Evolutionary conservation across 768 basidiomycete genomes (phyloP).

Genomic region (Suillus occidentalis): DNA sequence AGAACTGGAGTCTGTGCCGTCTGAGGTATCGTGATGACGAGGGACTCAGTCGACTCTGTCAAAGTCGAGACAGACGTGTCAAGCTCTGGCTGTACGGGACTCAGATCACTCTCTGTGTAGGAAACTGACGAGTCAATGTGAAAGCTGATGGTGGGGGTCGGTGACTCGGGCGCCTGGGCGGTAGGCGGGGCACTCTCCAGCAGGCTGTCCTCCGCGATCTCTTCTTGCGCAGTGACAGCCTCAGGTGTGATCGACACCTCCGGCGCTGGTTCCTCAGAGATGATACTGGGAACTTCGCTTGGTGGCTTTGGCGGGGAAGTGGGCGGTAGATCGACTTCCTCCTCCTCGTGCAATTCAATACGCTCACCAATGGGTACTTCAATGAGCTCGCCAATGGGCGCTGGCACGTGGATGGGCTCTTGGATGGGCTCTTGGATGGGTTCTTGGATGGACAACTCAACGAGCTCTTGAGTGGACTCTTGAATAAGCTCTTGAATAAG

Average conservation of each 20-base stretch:
- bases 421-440: not conserved
- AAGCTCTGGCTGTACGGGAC: constrained; percentile 19
- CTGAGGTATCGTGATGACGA: constrained; percentile 24
- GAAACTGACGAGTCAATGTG: not conserved
- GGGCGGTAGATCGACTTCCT: constrained; percentile 15
- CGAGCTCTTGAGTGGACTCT: not conserved
- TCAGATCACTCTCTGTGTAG: constrained; percentile 1
- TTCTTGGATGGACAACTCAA: no score
- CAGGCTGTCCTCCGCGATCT: constrained; percentile 2
- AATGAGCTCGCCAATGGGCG: no score
- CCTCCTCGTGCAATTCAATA: not conserved
- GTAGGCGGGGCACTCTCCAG: not conserved
- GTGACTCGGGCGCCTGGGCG: not conserved
- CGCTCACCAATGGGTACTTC: not conserved
- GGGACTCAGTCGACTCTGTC: constrained; percentile 41
- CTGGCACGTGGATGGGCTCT: not conserved
- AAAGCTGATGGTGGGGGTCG: not conserved
- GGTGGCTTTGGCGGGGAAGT: constrained; percentile 31
- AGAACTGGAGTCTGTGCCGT: constrained; percentile 20
- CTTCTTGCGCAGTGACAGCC: constrained; percentile 3
- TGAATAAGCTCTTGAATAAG: not conserved
- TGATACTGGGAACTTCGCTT: constrained; percentile 25
- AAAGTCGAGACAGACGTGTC: constrained; percentile 34
- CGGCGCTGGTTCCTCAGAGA: constrained; percentile 26
- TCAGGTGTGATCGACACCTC: constrained; percentile 22